These are phyloP conservation scores for Sclerotinia minor DNA, from an alignment of 2,329 filamentous ascomycete genomes.

Conservation along the genomic window DNA sequence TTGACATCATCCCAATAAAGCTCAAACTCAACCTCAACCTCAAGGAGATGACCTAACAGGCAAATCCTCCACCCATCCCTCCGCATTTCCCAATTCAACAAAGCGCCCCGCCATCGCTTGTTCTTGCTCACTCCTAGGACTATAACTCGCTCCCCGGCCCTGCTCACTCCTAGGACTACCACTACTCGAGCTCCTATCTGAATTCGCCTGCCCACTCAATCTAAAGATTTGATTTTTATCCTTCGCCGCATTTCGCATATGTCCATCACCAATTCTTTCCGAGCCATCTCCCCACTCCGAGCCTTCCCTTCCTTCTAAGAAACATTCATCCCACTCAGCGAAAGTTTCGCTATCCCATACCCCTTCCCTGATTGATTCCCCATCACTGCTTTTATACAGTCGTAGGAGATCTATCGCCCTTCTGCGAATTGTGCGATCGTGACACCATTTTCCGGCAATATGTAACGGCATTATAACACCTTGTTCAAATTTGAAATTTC, in stretches of 20 bases:
- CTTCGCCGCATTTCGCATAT: slow-evolving; percentile 18
- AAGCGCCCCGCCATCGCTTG: background rate
- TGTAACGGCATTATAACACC: slow-evolving; percentile 18
- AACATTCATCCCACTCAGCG: slow-evolving; percentile 15
- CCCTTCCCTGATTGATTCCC: slow-evolving; percentile 18
- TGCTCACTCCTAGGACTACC: slow-evolving; percentile 1
- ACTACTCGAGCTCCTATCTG: slow-evolving; percentile 1
- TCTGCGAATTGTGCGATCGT: background rate
- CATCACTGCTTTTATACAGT: slow-evolving; percentile 5
- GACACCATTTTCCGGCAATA: slow-evolving; percentile 14
- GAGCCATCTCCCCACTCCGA: slow-evolving; percentile 12
- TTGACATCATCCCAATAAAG: background rate
- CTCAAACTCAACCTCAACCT: background rate
- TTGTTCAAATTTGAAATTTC: slow-evolving; percentile 17
- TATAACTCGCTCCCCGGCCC: background rate
- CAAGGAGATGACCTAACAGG: background rate
- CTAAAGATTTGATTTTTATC: slow-evolving; percentile 14
- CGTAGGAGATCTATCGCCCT: slow-evolving; percentile 11
- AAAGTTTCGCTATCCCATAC: slow-evolving; percentile 17
- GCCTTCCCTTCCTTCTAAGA: background rate
- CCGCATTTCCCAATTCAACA: background rate
- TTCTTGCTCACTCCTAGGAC: background rate
- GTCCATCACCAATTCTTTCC: slow-evolving; percentile 11
- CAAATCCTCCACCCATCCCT: slow-evolving; percentile 1
- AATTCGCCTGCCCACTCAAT: background rate